Percentiles rank a stretch among this genome's conserved stretches.
Evolutionary conservation across 441 rosid genomes (phyloP).

Genomic region (Sinapis alba): DNA sequence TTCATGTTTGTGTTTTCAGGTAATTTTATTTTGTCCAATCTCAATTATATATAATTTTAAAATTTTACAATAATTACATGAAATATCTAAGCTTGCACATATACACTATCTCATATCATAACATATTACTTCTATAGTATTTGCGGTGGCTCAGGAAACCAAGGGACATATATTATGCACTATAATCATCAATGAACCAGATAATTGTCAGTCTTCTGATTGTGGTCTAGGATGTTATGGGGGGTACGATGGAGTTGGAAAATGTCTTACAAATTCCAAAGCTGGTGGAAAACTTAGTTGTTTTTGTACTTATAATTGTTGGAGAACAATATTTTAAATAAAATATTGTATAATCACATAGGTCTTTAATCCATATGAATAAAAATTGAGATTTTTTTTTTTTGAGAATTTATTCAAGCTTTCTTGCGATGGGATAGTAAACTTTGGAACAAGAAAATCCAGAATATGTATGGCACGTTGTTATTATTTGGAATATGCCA

Average conservation of each 20-base stretch:
- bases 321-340: neutral
- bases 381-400: too few species aligned
- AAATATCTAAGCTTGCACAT: neutral
- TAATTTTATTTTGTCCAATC: neutral
- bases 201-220: neutral
- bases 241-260: slow-evolving; percentile 18
- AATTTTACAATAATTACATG: neutral
- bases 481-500: neutral
- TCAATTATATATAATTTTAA: neutral
- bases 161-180: neutral
- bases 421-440: neutral
- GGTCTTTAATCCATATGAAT: neutral
- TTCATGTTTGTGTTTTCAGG: slow-evolving; percentile 25
- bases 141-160: neutral
- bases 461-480: neutral
- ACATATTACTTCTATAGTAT: neutral
- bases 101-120: neutral
- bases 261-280: neutral
- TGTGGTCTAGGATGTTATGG: neutral
- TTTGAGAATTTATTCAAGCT: neutral
- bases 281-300: neutral
- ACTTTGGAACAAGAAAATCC: neutral
- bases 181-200: neutral
- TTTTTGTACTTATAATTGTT: slow-evolving; percentile 27
- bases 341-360: neutral